A percentile compares a stretch with the other conserved stretches of the same genome.
Conservation (phyloP, 192 early-diverging fungal genomes). For the Gonapodya sp. region DNA sequence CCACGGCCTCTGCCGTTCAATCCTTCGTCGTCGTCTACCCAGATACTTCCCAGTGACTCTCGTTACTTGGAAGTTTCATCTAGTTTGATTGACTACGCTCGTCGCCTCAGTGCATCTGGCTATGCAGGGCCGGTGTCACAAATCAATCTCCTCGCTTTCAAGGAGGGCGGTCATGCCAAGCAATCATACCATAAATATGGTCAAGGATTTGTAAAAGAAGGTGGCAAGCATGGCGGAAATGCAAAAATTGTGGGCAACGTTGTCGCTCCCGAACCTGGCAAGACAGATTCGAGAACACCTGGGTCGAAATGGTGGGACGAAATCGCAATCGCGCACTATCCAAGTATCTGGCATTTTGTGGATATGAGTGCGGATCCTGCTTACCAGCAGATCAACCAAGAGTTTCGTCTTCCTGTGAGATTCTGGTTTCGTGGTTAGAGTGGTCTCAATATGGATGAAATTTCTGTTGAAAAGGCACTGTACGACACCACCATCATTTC, state of each 20-base stretch:
- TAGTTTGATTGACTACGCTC: not conserved
- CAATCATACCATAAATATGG: not conserved
- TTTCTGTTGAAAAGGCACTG: not conserved
- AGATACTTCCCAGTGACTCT: not conserved
- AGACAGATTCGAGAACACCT: not conserved
- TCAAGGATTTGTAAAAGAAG: not conserved
- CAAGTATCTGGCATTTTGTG: not conserved
- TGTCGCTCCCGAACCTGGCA: not conserved
- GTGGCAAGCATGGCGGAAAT: not conserved
- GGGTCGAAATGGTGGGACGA: constrained; percentile 8
- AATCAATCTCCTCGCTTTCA: constrained; percentile 9
- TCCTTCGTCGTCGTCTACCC: not conserved
- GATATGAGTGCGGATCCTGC: constrained; percentile 3
- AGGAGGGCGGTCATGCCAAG: not conserved
- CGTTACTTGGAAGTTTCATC: not conserved
- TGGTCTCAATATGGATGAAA: not conserved
- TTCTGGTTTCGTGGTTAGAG: not conserved
- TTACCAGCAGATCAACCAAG: constrained; percentile 5
- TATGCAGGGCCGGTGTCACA: not conserved
- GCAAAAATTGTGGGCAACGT: constrained; percentile 9
- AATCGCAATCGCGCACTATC: constrained; percentile 5
- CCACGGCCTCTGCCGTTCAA: not conserved
- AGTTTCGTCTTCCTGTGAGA: not conserved
- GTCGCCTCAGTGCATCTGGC: not conserved
- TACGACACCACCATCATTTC: constrained; percentile 4